phyloP scores from a whole-genome alignment of 2,329 filamentous ascomycete species.

The Podosphaera xanthii region DNA sequence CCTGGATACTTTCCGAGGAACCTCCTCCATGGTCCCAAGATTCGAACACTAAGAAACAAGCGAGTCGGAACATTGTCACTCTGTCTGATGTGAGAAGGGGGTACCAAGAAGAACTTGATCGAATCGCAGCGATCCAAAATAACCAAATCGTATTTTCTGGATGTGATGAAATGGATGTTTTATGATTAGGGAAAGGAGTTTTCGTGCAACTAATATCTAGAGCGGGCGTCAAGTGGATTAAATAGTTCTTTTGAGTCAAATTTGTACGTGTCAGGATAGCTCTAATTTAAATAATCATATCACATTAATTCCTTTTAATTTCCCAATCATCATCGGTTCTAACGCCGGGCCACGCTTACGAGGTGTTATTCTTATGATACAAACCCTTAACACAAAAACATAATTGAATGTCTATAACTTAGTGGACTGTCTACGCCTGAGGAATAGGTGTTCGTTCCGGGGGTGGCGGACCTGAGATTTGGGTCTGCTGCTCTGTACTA shows the following conservation, averaged over 20 bases:
- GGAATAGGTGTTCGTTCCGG: conserved; percentile 11
- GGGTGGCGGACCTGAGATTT: conserved; percentile 16
- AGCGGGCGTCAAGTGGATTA: not conserved
- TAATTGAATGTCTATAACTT: not conserved
- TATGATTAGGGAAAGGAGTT: conserved; percentile 8
- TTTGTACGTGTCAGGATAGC: conserved; percentile 1
- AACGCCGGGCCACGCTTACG: not conserved
- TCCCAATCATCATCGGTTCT: not conserved
- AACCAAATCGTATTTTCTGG: conserved; percentile 62
- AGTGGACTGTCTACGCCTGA: conserved; percentile 4
- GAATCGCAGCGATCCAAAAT: conserved; percentile 67
- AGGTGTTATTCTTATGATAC: not conserved
- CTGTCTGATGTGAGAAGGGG: conserved; percentile 68
- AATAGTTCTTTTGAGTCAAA: not conserved
- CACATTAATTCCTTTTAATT: not conserved
- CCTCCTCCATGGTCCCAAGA: conserved; percentile 13
- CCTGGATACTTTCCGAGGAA: conserved; percentile 48
- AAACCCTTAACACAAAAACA: not conserved
- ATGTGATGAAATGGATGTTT: conserved; percentile 20
- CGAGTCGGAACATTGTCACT: conserved; percentile 51
- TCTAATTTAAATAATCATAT: not conserved
- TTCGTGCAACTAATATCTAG: too few relatives aligned
- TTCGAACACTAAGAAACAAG: conserved; percentile 6
- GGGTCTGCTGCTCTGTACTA: conserved; percentile 15
- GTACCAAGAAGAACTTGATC: conserved; percentile 76